Conservation (phyloP, 1,284 basidiomycete genomes). For the Cerrena zonata region DNA sequence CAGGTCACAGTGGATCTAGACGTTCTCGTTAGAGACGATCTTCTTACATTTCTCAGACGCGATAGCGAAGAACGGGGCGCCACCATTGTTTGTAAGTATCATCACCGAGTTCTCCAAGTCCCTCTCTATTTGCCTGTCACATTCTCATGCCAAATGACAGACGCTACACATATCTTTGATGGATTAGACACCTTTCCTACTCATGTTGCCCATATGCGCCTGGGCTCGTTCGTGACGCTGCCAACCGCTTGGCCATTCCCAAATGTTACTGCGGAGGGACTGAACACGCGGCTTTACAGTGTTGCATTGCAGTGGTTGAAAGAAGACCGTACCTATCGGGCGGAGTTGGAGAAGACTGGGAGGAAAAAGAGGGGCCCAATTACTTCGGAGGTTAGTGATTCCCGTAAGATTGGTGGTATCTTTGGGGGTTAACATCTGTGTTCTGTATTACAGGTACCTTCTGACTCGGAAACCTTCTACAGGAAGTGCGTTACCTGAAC, state of each 20-base stretch:
- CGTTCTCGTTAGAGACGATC: slow-evolving; percentile 87
- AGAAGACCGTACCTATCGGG: slow-evolving; percentile 68
- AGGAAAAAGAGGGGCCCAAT: slow-evolving; percentile 69
- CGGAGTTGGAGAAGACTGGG: slow-evolving; percentile 53
- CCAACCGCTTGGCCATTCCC: slow-evolving; percentile 65
- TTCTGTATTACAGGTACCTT: slow-evolving; percentile 38
- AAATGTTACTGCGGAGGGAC: slow-evolving; percentile 12
- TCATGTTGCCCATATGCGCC: slow-evolving; percentile 82
- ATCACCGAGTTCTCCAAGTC: neutral
- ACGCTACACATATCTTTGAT: slow-evolving; percentile 95
- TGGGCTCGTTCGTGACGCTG: slow-evolving; percentile 66
- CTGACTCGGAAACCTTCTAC: slow-evolving; percentile 85
- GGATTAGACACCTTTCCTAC: slow-evolving; percentile 84
- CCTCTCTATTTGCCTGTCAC: slow-evolving; percentile 6
- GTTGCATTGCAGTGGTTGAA: slow-evolving; percentile 81
- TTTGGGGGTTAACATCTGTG: neutral
- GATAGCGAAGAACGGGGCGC: slow-evolving; percentile 81
- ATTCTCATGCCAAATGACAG: slow-evolving; percentile 33
- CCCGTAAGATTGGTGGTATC: neutral
- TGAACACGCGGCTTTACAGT: slow-evolving; percentile 53
- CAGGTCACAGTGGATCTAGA: slow-evolving; percentile 98
- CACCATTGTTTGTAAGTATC: slow-evolving; percentile 81
- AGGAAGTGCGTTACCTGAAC: slow-evolving; percentile 66
- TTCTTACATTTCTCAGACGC: slow-evolving; percentile 80
- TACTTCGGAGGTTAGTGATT: slow-evolving; percentile 45